phyloP scores from a whole-genome alignment of 768 basidiomycete genomes.

The Trametes gibbosa region DNA sequence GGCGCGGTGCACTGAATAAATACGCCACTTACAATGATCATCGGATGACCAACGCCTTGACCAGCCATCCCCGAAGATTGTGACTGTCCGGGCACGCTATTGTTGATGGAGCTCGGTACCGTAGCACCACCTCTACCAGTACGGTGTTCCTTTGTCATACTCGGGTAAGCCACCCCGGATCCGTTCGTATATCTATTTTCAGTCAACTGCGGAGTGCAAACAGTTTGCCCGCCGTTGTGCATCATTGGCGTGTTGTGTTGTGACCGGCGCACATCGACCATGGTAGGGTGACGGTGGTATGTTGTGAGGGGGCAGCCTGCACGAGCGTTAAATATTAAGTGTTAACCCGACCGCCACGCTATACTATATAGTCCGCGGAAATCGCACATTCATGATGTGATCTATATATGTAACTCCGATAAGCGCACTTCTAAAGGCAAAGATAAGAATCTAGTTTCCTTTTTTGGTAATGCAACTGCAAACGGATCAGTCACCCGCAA shows the following conservation, averaged over 20 bases:
- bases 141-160: constrained; percentile 9
- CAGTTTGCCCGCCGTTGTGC: not conserved
- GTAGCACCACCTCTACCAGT: not conserved
- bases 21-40: constrained; percentile 1
- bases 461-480: too few species aligned
- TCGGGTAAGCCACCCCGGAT: not conserved
- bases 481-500: too few species aligned
- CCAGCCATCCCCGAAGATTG: not conserved
- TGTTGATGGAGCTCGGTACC: constrained; percentile 3
- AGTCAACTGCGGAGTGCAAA: not conserved
- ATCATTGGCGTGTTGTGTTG: not conserved
- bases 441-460: not conserved
- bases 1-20: not conserved
- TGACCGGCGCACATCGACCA: not conserved
- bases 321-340: not conserved
- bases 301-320: not conserved
- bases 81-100: not conserved
- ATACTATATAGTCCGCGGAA: not conserved
- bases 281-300: not conserved
- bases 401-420: too few species aligned
- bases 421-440: not conserved
- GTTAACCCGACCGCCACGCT: not conserved
- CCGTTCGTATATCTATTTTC: not conserved
- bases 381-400: not conserved
- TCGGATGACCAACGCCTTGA: not conserved